Evolutionary conservation across 352 stramenopile species (phyloP), one percentile per base, ranked within the genome.

Genomic region (Pythium phragmitis): DNA sequence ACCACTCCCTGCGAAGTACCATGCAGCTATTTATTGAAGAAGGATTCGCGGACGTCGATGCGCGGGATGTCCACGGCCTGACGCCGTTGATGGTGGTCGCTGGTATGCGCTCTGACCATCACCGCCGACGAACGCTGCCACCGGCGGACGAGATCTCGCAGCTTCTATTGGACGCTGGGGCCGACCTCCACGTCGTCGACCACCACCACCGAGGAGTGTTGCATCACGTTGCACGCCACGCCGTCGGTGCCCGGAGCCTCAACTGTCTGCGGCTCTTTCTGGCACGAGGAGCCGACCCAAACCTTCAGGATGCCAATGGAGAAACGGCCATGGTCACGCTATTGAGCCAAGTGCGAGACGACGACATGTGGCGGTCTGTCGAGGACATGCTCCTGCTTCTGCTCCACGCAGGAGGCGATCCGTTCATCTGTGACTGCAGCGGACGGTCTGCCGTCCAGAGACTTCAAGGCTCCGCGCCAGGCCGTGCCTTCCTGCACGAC

Each of bases 101-200:
- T 17, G 28, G 16, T 0, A 30, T 17, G 1, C 41, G 4, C 3
- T 12, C 17, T 2, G 4, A 28, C 16, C 39, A 21, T 9, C 21
- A 11, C 6, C 16, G 36, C 37, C 26, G 26, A 30, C 26, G 26
- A 37, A 43, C 37, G 37, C 11, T 4, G 21, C 19, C 14, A 7
- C 11, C 9, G 7, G 42, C 30, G 17, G 1, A 23, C 17, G 8
- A 34, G 1, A 12, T 49, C 14, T 6, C 33, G 8, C 2, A 4
- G 7, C 7, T 61, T 14, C 30, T 61, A 30, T 2, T 61, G 11
- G 16, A 61, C 3, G 17, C 4, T 1, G 55, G 55, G 16, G 55
- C 55, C 9, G 28, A 49, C 2, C 9, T 45, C 55, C 41, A 61
- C 42, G 55, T 42, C 9, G 42, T 53, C 0, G 55, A 61, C 55